Evolutionary conservation across 371 early-diverging fungal species (phyloP).

Genomic region (Zychaea mexicana): DNA sequence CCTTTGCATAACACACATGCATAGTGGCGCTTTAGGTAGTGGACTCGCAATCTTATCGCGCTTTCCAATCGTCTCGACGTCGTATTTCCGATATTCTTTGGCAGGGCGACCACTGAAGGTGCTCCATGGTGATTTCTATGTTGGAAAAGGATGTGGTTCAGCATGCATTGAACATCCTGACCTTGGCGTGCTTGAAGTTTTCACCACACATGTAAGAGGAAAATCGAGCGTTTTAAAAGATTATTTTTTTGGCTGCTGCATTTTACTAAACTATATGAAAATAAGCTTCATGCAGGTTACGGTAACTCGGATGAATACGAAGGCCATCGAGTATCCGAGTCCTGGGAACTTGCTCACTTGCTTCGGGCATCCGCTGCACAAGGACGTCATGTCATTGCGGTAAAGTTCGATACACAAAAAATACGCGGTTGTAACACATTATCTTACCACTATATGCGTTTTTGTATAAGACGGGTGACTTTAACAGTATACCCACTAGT

Average conservation of each 20-base stretch:
- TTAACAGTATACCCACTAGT: constrained; percentile 58
- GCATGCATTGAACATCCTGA: constrained; percentile 56
- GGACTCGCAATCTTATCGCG: constrained; percentile 58
- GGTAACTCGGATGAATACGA: constrained; percentile 47
- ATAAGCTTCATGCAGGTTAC: constrained; percentile 62
- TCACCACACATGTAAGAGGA: constrained; percentile 70
- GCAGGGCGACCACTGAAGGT: constrained; percentile 59
- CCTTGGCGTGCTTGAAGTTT: constrained; percentile 60
- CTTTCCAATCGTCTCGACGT: constrained; percentile 50
- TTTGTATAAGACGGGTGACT: constrained; percentile 56
- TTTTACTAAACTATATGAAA: not conserved
- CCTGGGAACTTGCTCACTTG: constrained; percentile 57
- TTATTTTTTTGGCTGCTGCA: not conserved
- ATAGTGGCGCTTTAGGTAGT: constrained; percentile 62
- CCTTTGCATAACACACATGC: too few species aligned
- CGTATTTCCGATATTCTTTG: constrained; percentile 50
- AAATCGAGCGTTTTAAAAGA: constrained; percentile 1
- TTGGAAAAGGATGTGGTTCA: constrained; percentile 61
- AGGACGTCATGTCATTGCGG: constrained; percentile 59
- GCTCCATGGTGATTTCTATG: constrained; percentile 67
- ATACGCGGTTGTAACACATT: too few species aligned
- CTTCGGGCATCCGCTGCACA: constrained; percentile 48
- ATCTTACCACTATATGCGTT: too few species aligned
- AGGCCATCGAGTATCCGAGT: constrained; percentile 58
- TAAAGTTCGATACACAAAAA: constrained; percentile 25